Percentiles rank a stretch among this genome's conserved stretches.
These are phyloP conservation scores for Xylariaceae sp. DNA, from an alignment of 2,329 filamentous ascomycete species.

Conservation along the genomic window DNA sequence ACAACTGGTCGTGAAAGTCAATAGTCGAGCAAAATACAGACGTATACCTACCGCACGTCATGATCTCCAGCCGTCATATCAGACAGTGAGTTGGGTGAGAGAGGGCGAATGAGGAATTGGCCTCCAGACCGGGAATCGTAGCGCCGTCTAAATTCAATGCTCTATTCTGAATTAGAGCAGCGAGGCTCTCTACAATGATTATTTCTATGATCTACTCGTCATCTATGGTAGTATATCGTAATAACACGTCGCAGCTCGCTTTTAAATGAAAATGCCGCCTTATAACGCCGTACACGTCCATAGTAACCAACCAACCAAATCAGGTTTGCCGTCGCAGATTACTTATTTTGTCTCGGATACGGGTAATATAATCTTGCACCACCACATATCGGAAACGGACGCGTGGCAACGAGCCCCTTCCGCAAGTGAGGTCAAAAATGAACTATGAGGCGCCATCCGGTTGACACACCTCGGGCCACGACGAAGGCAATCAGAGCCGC, in stretches of 20 bases:
- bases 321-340: neutral
- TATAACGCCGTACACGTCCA: neutral
- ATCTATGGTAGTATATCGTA: neutral
- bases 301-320: neutral
- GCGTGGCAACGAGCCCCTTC: too few relatives aligned
- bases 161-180: neutral
- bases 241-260: neutral
- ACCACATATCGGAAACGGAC: too few relatives aligned
- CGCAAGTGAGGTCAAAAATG: neutral
- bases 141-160: neutral
- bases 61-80: too few relatives aligned
- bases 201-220: neutral
- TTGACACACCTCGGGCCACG: slow-evolving; percentile 10
- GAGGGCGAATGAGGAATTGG: neutral
- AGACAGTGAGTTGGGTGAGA: neutral
- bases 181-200: neutral
- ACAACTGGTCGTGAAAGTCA: too few relatives aligned
- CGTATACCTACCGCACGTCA: too few relatives aligned
- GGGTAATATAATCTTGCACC: too few relatives aligned
- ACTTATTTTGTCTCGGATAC: neutral
- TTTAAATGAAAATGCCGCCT: neutral
- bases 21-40: too few relatives aligned
- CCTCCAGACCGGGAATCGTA: neutral
- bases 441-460: slow-evolving; percentile 12
- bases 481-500: slow-evolving; percentile 12